Percentiles rank a stretch among this genome's conserved stretches.
Evolutionary conservation across 495 filamentous ascomycete species (phyloP).

Genomic region (Platismatia glauca): DNA sequence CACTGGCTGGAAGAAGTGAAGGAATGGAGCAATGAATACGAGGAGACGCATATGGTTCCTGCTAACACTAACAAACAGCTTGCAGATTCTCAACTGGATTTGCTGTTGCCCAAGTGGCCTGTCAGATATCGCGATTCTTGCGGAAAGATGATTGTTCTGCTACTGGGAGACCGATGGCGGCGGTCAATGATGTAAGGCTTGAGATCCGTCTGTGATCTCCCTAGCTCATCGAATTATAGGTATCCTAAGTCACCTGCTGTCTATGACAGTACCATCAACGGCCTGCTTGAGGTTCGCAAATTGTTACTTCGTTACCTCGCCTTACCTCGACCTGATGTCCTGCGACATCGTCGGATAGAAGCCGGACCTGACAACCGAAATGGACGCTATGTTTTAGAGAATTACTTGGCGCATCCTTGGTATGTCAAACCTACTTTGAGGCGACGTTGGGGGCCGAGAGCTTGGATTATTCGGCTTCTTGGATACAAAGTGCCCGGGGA

Average conservation of each 20-base stretch:
- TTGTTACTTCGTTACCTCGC: slow-evolving; percentile 45
- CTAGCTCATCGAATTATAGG: slow-evolving; percentile 23
- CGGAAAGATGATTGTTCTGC: slow-evolving; percentile 41
- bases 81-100: slow-evolving; percentile 44
- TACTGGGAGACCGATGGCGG: slow-evolving; percentile 53
- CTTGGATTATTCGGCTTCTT: slow-evolving; percentile 43
- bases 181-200: slow-evolving; percentile 50
- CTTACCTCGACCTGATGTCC: slow-evolving; percentile 37
- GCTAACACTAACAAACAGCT: slow-evolving; percentile 39
- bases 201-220: slow-evolving; percentile 11
- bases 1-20: slow-evolving; percentile 53
- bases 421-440: slow-evolving; percentile 52
- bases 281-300: slow-evolving; percentile 37
- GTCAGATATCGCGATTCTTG: slow-evolving; percentile 44
- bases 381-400: slow-evolving; percentile 35
- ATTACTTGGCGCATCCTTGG: slow-evolving; percentile 38
- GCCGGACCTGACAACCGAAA: slow-evolving; percentile 21
- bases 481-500: slow-evolving; percentile 53
- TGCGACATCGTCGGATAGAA: slow-evolving; percentile 7
- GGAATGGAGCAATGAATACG: slow-evolving; percentile 48
- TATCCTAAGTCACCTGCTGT: slow-evolving; percentile 37
- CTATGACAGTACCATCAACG: slow-evolving; percentile 32
- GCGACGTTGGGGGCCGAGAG: slow-evolving; percentile 50
- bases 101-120: slow-evolving; percentile 48
- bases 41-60: slow-evolving; percentile 49